Base-by-base conservation (phyloP, 352 stramenopile species). In the Phytophthora podocarpi region DNA sequence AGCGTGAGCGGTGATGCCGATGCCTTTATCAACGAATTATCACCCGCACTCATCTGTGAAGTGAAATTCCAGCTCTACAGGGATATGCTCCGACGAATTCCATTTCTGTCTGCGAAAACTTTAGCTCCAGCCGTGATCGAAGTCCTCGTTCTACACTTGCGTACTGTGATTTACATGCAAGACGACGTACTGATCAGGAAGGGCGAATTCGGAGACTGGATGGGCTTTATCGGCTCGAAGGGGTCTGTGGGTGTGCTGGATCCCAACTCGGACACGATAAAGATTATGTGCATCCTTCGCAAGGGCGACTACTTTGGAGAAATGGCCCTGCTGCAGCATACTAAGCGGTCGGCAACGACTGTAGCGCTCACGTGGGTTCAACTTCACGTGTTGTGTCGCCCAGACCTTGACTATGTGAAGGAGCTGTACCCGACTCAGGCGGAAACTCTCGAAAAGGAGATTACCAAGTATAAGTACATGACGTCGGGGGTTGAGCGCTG, bases 121-220 rank as follows among this genome's bases (percentile, higher is more conserved):
- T 73, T 90, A 37, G 78, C 82, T 11, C 72, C 78, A 8, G 72
- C 79, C 2, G 73, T 93, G 15, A 88, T 93, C 28, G 82, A 91
- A 45, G 78, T 90, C 39, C 66, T 93, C n/a, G 85, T 93, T 52
- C 48, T 90, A 20, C 78, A 90, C 31, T 47, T 93, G 23, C 77
- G 80, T 15, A 89, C 82, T 0, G 81, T 89, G 15, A 87, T 90
- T 39, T 93, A 93, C 59, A 90, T 93, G 80, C 81, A 91, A 58
- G 84, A 90, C 31, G 84, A 91, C 36, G 76, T 93, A 5, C 37
- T 93, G 23, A 90, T 90, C 46, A 77, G 84, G 26, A 91, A 91
- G 48, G 80, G 84, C 3, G 83, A 93, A 43, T 84, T 80, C 23
- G 80, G 84, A 13, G 81, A 93, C 57, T 91, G 84, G 84, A 93